A percentile compares a stretch with the other conserved stretches of the same genome.
phyloP scores from a whole-genome alignment of 163 green algal genomes.

The Trebouxiophyceae sp. region DNA sequence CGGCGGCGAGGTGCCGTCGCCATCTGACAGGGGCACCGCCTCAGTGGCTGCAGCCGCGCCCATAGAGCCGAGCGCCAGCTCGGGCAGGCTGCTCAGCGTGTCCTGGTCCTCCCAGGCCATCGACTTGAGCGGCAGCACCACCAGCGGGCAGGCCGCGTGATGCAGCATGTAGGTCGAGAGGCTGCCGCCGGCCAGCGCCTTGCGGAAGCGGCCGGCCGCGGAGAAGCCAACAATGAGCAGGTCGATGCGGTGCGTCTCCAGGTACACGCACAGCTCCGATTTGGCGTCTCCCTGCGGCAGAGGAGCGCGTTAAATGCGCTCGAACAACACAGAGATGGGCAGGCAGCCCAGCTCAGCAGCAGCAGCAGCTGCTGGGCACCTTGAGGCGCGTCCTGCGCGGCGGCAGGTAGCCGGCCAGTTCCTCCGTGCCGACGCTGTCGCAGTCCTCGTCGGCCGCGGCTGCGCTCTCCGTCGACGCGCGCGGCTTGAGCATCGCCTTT shows the following conservation, averaged over 20 bases:
- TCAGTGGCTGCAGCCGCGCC: background rate
- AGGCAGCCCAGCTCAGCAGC: background rate
- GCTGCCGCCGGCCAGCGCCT: constrained; percentile 9
- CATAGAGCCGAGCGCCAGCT: background rate
- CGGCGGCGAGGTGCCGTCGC: background rate
- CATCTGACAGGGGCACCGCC: background rate
- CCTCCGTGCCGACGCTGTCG: background rate
- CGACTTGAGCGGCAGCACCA: constrained; percentile 14
- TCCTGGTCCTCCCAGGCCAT: background rate
- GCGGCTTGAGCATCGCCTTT: background rate
- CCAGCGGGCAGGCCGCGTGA: constrained; percentile 14
- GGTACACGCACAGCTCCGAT: constrained; percentile 10
- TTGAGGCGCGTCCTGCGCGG: background rate
- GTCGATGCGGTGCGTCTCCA: constrained; percentile 15
- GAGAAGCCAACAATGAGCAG: constrained; percentile 14
- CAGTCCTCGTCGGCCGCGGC: background rate
- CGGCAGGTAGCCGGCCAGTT: background rate
- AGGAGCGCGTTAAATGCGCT: too few relatives aligned
- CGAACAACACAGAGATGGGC: too few relatives aligned
- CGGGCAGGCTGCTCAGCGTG: background rate
- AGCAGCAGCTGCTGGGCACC: constrained; percentile 4
- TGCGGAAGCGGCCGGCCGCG: constrained; percentile 4
- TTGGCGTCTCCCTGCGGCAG: constrained; percentile 19
- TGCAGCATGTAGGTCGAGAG: constrained; percentile 11
- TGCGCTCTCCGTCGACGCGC: background rate